Percentiles rank a stretch among this genome's conserved stretches.
phyloP scores from a whole-genome alignment of 352 stramenopile species.

The Globisporangium nagaii region DNA sequence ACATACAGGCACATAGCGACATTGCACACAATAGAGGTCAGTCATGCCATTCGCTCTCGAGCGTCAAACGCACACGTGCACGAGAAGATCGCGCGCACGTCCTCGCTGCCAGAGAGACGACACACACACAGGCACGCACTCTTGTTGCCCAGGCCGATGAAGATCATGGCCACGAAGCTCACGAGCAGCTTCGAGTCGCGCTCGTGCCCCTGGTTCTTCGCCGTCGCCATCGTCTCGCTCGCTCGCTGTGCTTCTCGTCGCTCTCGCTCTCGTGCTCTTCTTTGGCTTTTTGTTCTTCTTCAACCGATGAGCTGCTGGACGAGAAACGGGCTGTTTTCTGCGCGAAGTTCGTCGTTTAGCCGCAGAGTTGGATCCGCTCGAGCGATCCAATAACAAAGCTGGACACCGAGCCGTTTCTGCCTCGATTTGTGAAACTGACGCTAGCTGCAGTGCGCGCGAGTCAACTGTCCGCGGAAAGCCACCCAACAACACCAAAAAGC shows the following conservation, averaged over 20 bases:
- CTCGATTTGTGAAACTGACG: too few relatives aligned
- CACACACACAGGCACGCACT: conserved; percentile 29
- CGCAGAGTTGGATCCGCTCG: too few relatives aligned
- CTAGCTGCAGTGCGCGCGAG: too few relatives aligned
- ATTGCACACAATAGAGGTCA: background rate
- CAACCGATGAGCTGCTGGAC: conserved; percentile 1
- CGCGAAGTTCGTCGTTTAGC: too few relatives aligned
- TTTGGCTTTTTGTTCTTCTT: conserved; percentile 6
- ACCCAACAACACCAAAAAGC: too few relatives aligned
- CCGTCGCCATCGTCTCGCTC: conserved; percentile 16
- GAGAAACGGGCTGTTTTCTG: too few relatives aligned
- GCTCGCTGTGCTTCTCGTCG: conserved; percentile 5
- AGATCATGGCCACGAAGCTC: conserved; percentile 79
- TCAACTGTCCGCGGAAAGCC: too few relatives aligned
- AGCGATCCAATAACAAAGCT: too few relatives aligned
- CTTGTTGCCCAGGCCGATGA: conserved; percentile 82
- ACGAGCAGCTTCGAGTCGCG: conserved; percentile 67
- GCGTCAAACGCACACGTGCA: background rate
- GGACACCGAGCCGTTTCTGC: too few relatives aligned
- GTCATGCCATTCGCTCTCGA: background rate
- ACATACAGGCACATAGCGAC: background rate
- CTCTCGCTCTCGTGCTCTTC: background rate
- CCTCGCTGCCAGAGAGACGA: background rate
- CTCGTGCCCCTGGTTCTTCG: conserved; percentile 12
- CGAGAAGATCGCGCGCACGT: background rate